A percentile compares a stretch with the other conserved stretches of the same genome.
phyloP scores from a whole-genome alignment of 148 eudicot genomes.

The Arbutus unedo region DNA sequence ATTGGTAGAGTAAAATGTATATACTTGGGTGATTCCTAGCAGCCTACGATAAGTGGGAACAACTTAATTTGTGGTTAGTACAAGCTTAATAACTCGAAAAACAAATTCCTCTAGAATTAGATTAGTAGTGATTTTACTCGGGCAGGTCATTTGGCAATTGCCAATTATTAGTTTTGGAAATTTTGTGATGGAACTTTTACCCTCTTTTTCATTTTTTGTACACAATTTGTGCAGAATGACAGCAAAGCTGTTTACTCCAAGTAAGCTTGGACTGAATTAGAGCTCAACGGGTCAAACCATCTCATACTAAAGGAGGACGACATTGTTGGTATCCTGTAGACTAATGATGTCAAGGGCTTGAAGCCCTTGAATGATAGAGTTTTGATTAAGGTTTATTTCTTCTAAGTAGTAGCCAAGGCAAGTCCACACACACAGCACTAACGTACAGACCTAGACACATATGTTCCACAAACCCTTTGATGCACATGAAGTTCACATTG shows the following conservation, averaged over 20 bases:
- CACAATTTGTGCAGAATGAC: constrained; percentile 45
- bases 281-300: constrained; percentile 71
- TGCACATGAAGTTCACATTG: too few relatives aligned
- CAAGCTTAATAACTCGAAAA: too few relatives aligned
- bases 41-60: too few relatives aligned
- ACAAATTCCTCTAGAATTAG: neutral
- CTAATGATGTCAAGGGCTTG: constrained; percentile 80
- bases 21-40: too few relatives aligned
- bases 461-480: too few relatives aligned
- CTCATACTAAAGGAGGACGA: constrained; percentile 83
- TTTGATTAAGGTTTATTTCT: constrained; percentile 59
- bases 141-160: neutral
- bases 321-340: constrained; percentile 78
- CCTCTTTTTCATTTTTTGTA: neutral
- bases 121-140: neutral
- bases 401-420: neutral
- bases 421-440: too few relatives aligned
- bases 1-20: too few relatives aligned
- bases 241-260: constrained; percentile 73
- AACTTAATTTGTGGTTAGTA: too few relatives aligned
- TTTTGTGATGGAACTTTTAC: neutral
- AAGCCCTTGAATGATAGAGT: constrained; percentile 81
- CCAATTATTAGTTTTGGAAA: neutral
- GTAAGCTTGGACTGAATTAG: constrained; percentile 89
- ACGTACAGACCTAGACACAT: too few relatives aligned